Conservation (phyloP, 768 basidiomycete genomes). For the Tephrocybe sp. region DNA sequence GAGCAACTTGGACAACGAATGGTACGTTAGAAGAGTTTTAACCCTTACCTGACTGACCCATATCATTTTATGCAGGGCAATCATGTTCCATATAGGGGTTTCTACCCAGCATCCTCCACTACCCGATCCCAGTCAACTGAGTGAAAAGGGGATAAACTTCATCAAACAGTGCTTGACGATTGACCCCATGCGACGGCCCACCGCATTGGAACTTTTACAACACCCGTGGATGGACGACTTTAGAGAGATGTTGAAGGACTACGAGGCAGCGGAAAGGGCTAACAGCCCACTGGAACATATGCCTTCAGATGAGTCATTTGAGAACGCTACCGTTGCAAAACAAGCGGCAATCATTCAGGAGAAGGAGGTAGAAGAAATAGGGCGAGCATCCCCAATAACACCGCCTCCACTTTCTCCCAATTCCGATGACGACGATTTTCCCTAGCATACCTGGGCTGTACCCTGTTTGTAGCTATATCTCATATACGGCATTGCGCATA, state of each 20-base stretch:
- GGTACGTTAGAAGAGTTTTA: constrained; percentile 47
- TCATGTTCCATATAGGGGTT: constrained; percentile 99
- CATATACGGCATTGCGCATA: not conserved
- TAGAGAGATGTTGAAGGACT: constrained; percentile 64
- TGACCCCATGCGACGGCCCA: constrained; percentile 79
- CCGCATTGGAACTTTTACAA: constrained; percentile 78
- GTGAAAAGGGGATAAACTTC: constrained; percentile 87
- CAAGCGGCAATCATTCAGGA: constrained; percentile 56
- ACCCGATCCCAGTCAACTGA: constrained; percentile 88
- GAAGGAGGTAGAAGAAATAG: constrained; percentile 57
- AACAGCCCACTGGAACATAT: constrained; percentile 43
- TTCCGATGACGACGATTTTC: constrained; percentile 11
- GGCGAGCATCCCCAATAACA: constrained; percentile 47
- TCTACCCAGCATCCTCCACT: constrained; percentile 95
- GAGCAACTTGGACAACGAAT: constrained; percentile 99
- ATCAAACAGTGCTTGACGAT: constrained; percentile 90
- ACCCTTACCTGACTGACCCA: not conserved
- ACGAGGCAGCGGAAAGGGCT: constrained; percentile 61
- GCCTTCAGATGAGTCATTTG: constrained; percentile 46
- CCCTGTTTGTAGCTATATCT: too few relatives aligned
- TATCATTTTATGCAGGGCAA: constrained; percentile 65
- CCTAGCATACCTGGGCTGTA: not conserved
- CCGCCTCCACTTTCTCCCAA: constrained; percentile 34
- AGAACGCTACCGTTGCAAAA: constrained; percentile 49
- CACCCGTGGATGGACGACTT: constrained; percentile 91